Base-by-base conservation (phyloP, 495 filamentous ascomycete genomes). In the Aspergillus cavernicola region DNA sequence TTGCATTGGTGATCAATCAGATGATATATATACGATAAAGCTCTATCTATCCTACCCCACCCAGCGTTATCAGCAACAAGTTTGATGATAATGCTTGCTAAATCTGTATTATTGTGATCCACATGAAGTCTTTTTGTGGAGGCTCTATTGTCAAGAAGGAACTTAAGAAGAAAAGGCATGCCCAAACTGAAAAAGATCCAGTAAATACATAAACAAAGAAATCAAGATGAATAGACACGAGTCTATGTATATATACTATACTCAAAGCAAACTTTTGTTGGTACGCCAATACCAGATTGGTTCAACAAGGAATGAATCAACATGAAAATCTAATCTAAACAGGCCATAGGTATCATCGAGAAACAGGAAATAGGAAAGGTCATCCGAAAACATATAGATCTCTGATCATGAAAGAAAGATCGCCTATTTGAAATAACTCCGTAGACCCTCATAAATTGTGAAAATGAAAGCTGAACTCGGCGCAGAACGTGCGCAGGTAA, bases 401-500 rank as follows among this genome's bases (percentile, higher is more conserved):
- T 28, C 38, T 50, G 48, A 43, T 0, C 29, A 35, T 19, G 23
- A 41, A 47, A 38, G 13, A 48, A 41, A 46, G 29, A 29, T 7
- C 31, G 24, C 48, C 76, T 61, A 78, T 55, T 66, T 65, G 67
- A 90, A 80, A 64, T 81, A 76, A 46, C 72, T 78, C 67, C 86
- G 87, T 70, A 97, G 72, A 35, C 82, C 84, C 72, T 97, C 92
- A 66, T 89, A 97, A 28, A 97, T 80, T 33, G 91, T 86, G 63
- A 98, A 99, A 50, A 99, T 99, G 60, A 97, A 88, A 31, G 92
- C 95, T n/a, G 89, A 95, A 63, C 91, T 95, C 0, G 93, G 93
- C 22, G 90, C 91, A 18, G 89, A 85, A 47, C 93, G 80, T 24
- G 81, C 74, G 36, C 92, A 89, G 8, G 93, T 99, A 50, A 97